Conservation (phyloP, 73 alveolate species). For the Paramecium pentaurelia region DNA sequence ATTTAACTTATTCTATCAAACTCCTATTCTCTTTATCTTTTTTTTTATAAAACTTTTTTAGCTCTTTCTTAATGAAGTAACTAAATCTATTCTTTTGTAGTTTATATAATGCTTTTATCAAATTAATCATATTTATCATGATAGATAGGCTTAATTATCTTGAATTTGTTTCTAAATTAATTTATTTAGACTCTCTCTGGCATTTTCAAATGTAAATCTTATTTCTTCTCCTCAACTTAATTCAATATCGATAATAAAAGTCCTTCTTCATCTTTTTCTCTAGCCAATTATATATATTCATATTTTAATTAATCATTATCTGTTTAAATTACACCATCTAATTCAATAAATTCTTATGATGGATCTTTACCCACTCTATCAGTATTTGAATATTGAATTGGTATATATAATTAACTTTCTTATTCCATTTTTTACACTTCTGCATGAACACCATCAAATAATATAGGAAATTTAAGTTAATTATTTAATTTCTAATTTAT, state of each 20-base stretch:
- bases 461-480: neutral
- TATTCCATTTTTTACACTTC: neutral
- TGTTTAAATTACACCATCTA: neutral
- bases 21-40: neutral
- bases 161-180: neutral
- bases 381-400: neutral
- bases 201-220: neutral
- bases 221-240: neutral
- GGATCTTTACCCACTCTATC: neutral
- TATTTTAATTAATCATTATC: neutral
- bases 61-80: neutral
- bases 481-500: neutral
- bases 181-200: neutral
- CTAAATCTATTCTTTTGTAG: neutral
- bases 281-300: neutral
- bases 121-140: slow-evolving; percentile 11
- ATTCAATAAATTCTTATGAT: neutral
- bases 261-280: neutral
- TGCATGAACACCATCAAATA: neutral
- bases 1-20: neutral
- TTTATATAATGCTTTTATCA: neutral
- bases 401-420: neutral
- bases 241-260: neutral
- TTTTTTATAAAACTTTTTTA: neutral
- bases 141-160: neutral